Base-by-base conservation (phyloP, 2,329 filamentous ascomycete species). In the Colletotrichum sp. region DNA sequence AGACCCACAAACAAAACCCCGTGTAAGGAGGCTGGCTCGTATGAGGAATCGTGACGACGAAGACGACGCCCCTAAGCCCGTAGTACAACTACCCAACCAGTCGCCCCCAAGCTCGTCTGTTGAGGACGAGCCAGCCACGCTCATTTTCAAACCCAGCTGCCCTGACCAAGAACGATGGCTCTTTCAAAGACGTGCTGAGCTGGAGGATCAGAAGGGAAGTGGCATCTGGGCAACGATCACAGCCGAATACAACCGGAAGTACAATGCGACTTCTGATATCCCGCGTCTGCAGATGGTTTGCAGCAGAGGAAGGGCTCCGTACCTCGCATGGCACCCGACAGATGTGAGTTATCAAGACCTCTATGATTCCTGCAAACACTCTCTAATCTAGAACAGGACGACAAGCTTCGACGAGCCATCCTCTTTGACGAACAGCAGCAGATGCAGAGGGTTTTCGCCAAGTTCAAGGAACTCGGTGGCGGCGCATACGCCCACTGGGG, bases 221-320 rank as follows among this genome's bases (percentile, higher is more conserved):
- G 89, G 90, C 39, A 92, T 92, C 89, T 92, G 90, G 90, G 87
- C 90, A 28, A 84, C 86, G 52, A 91, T 92, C 73, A 85, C 87
- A 65, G 80, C 80, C 7, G 86, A 88, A 72, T 91, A 86, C 76
- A 80, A 80, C 16, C 72, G 77, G 10, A 75, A 75, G 24, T 87
- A 86, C 68, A 71, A 80, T 12, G 83, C 85, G 76, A 82, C 83
- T 16, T 84, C 83, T 8, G 84, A 86, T 49, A 88, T 89, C 77
- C 88, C 90, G 65, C 86, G 87, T 66, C 84, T 92, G 6, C 90
- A 92, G 78, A 92, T 92, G 90, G 89, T 88, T 80, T 85, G 90
- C 55, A 87, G 87, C 15, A 86, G 90, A 8, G 87, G 87, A 4
- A 87, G 90, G 24, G 82, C 87, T 70, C 89, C 87, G 76, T 88